Conservation (phyloP, 148 eudicot genomes). For the Vaccinium vitisidaea region DNA sequence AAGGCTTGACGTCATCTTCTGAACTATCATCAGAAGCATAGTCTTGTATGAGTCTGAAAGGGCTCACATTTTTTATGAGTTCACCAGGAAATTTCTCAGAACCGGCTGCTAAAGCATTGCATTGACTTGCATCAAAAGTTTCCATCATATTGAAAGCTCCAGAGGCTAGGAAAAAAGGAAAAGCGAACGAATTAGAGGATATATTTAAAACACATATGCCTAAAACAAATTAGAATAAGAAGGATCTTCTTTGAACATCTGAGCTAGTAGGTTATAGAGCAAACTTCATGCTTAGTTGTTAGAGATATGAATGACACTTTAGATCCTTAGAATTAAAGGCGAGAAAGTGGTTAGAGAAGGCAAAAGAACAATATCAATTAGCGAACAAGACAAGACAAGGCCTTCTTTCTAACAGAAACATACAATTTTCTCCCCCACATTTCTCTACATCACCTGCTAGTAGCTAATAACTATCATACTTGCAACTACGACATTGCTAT, state of each 20-base stretch:
- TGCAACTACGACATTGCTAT: too few species aligned
- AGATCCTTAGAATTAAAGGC: background rate
- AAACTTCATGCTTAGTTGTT: background rate
- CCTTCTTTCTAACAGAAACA: background rate
- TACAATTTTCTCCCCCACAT: too few species aligned
- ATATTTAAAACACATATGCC: background rate
- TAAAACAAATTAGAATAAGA: background rate
- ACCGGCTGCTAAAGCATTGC: slow-evolving; percentile 25
- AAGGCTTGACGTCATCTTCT: slow-evolving; percentile 38
- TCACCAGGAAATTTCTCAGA: slow-evolving; percentile 31
- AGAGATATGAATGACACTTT: background rate
- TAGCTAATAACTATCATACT: too few species aligned
- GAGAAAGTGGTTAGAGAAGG: background rate
- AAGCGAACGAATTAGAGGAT: background rate
- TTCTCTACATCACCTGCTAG: too few species aligned
- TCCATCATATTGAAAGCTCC: background rate
- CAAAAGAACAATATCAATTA: too few species aligned
- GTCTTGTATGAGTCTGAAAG: slow-evolving; percentile 64
- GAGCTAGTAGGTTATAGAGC: slow-evolving; percentile 4
- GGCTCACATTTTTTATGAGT: slow-evolving; percentile 35
- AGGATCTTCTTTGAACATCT: background rate
- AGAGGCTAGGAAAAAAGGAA: background rate
- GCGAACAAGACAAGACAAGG: background rate
- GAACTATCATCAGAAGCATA: slow-evolving; percentile 72
- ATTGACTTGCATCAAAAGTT: slow-evolving; percentile 17